A percentile compares a stretch with the other conserved stretches of the same genome.
Evolutionary conservation across 2,329 filamentous ascomycete species (phyloP).

Genomic region (Fusarium subtropicale): DNA sequence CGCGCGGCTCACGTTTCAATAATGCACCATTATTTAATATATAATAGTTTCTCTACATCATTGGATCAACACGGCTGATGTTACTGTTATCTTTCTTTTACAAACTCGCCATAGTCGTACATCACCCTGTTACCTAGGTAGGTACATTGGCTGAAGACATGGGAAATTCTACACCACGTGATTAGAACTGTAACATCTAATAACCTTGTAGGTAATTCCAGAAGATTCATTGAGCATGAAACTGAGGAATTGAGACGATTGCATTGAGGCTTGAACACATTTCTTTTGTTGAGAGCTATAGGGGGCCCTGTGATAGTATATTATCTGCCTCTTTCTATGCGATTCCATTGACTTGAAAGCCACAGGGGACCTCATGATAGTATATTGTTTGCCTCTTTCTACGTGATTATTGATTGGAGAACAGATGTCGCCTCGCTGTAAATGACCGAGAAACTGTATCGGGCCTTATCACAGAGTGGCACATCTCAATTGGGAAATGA

Average conservation of each 20-base stretch:
- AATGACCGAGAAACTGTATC: neutral
- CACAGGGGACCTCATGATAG: neutral
- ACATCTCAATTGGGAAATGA: neutral
- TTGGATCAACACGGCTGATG: neutral
- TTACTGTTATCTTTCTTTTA: neutral
- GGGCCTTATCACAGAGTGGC: neutral
- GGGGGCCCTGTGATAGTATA: neutral
- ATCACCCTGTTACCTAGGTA: neutral
- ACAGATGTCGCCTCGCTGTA: neutral
- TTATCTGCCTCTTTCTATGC: neutral
- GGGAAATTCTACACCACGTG: neutral
- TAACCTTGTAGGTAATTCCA: neutral
- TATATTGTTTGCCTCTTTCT: neutral
- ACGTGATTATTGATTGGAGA: neutral
- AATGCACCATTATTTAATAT: neutral
- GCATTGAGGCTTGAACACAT: too few relatives aligned
- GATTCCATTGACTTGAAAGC: neutral
- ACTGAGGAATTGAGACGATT: too few relatives aligned
- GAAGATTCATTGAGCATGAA: too few relatives aligned
- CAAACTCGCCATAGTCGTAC: neutral
- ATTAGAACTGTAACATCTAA: neutral
- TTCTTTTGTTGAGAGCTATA: neutral
- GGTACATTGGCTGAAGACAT: neutral
- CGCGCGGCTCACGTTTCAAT: neutral
- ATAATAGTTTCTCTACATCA: neutral